Percentiles rank a stretch among this genome's conserved stretches.
phyloP scores from a whole-genome alignment of 345 rosid species.

The Noccaea caerulescens region DNA sequence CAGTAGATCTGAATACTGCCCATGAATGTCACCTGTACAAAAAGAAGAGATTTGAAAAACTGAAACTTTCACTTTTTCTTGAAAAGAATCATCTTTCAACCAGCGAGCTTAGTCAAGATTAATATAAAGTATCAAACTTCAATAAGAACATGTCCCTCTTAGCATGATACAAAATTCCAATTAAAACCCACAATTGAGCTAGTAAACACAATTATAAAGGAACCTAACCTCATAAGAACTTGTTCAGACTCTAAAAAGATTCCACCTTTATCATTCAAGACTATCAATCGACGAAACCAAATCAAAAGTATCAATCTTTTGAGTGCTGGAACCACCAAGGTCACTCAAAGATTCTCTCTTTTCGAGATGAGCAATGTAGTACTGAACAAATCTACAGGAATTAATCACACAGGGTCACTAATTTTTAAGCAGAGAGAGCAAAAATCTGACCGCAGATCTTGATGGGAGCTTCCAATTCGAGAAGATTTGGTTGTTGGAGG shows the following conservation, averaged over 20 bases:
- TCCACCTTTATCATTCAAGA: background rate
- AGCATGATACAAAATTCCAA: background rate
- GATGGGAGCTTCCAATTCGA: constrained; percentile 87
- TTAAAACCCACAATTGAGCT: background rate
- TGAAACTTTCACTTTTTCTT: background rate
- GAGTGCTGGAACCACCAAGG: background rate
- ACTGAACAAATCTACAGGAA: constrained; percentile 5
- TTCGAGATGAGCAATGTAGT: background rate
- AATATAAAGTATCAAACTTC: constrained; percentile 6
- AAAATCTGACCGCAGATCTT: constrained; percentile 81
- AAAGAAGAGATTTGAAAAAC: background rate
- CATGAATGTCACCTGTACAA: constrained; percentile 85
- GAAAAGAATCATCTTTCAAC: background rate
- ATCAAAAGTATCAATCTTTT: background rate
- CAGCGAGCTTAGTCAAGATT: background rate
- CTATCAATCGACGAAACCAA: constrained; percentile 1
- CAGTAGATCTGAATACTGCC: constrained; percentile 84
- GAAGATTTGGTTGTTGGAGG: constrained; percentile 83
- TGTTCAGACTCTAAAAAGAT: background rate
- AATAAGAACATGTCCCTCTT: background rate
- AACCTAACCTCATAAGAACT: constrained; percentile 16
- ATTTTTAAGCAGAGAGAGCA: background rate
- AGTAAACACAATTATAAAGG: background rate
- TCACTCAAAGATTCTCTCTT: constrained; percentile 16
- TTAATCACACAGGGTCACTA: background rate